Base-by-base conservation (phyloP, 2,329 filamentous ascomycete species). In the Monosporascus ibericus region DNA sequence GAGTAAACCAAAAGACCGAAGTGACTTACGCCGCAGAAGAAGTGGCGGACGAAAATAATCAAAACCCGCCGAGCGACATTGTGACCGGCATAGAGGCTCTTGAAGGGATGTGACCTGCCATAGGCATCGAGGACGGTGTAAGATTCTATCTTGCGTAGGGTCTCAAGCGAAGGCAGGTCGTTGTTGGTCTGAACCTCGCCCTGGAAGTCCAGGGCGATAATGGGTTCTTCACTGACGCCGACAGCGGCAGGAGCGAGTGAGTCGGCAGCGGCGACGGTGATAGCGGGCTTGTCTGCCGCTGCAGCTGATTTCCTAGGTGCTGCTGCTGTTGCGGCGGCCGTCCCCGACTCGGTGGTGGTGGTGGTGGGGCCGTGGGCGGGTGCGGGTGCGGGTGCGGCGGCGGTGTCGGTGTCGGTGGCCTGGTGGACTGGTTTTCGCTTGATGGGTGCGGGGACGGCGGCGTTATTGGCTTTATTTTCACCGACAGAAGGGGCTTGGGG, bases 1-100 rank as follows among this genome's bases (percentile, higher is more conserved):
- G n/a, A 47, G 3, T 17, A 9, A 40, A 25, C 27, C 11, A 18
- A 25, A 20, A 38, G 44, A 30, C 9, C 27, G 14, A 22, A 44
- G 44, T 15, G 42, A 77, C 85, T 68, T 76, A 89, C 87, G 37
- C 86, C 86, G 65, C 88, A 91, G 75, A 88, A 90, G 70, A 91
- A 92, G 70, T 91, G 87, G 44, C 88, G 79, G 52, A 92, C 77
- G 65, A 92, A 91, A 59, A 91, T 81, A 42, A 90, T 70, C 34
- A 92, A 74, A 27, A 88, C 81, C 3, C 83, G 73, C 18, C 76
- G 72, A 14, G 78, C 73, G 3, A 75, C 73, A 50, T 79, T 79
- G 47, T 67, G 73, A 4, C 81, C 80, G 36, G 73, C 76, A 65
- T 85, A 86, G 27, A 88, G 70, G 59, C 78, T 82, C 67, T 79